phyloP scores from a whole-genome alignment of 768 basidiomycete genomes.

The Macrolepiota albuminosa region DNA sequence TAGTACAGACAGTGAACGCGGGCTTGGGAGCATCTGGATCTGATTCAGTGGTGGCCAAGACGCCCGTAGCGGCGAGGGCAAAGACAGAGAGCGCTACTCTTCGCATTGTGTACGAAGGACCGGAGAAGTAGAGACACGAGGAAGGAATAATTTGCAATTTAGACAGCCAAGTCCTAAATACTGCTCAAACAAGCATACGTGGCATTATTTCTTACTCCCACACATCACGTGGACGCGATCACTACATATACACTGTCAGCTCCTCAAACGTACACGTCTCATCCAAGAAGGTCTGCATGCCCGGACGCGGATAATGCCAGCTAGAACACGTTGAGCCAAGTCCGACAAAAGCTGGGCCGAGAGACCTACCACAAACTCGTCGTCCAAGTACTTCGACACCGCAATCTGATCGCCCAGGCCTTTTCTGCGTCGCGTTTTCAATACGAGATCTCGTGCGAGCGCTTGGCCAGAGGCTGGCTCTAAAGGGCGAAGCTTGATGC shows the following conservation, averaged over 20 bases:
- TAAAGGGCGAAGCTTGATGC: constrained; percentile 91
- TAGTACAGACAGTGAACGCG: constrained; percentile 55
- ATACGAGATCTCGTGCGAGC: constrained; percentile 87
- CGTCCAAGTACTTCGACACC: constrained; percentile 95
- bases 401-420: constrained; percentile 96
- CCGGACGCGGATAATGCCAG: constrained; percentile 92
- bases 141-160: constrained; percentile 25
- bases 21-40: constrained; percentile 52
- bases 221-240: constrained; percentile 32
- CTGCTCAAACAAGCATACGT: constrained; percentile 32
- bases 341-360: not conserved
- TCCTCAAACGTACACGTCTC: constrained; percentile 12
- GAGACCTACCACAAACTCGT: constrained; percentile 84
- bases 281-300: constrained; percentile 87
- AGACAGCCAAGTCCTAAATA: constrained; percentile 31
- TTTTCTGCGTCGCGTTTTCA: constrained; percentile 95
- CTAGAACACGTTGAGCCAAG: constrained; percentile 32
- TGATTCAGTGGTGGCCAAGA: constrained; percentile 49
- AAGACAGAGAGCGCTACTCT: constrained; percentile 80
- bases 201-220: constrained; percentile 34
- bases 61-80: constrained; percentile 61
- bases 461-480: constrained; percentile 98
- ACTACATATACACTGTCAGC: constrained; percentile 6
- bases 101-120: constrained; percentile 83
- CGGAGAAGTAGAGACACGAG: constrained; percentile 35